Percentiles rank a stretch among this genome's conserved stretches.
Evolutionary conservation across 2,329 filamentous ascomycete genomes (phyloP).

Genomic region (Bipolaris victoriae): DNA sequence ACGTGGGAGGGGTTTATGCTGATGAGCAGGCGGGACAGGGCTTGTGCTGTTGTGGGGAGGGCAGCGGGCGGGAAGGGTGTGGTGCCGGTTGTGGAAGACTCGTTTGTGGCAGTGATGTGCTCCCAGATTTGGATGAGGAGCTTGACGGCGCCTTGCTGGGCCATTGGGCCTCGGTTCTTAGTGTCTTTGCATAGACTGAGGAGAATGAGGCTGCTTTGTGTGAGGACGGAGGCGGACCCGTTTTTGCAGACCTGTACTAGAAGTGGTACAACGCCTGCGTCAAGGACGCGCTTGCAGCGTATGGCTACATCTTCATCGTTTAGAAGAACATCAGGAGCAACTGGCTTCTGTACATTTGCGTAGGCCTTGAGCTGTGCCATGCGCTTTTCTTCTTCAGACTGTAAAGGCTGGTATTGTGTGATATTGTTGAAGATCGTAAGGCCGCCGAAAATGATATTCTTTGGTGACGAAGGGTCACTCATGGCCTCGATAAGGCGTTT

Average conservation of each 20-base stretch:
- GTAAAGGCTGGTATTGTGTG: constrained; percentile 75
- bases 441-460: constrained; percentile 78
- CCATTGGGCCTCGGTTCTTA: constrained; percentile 76
- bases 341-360: constrained; percentile 76
- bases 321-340: constrained; percentile 70
- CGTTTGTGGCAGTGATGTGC: constrained; percentile 56
- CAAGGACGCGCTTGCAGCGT: constrained; percentile 79
- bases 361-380: constrained; percentile 93
- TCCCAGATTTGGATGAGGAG: constrained; percentile 76
- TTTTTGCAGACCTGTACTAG: constrained; percentile 78
- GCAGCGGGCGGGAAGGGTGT: constrained; percentile 34
- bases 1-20: constrained; percentile 83
- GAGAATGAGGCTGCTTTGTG: constrained; percentile 77
- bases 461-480: constrained; percentile 43
- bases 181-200: constrained; percentile 77
- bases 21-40: constrained; percentile 83
- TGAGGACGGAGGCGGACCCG: constrained; percentile 71
- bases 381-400: constrained; percentile 90
- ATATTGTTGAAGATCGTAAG: constrained; percentile 87
- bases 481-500: constrained; percentile 71
- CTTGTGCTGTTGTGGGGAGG: constrained; percentile 71
- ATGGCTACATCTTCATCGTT: constrained; percentile 75
- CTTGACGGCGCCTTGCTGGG: constrained; percentile 92
- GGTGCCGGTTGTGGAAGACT: constrained; percentile 50
- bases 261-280: constrained; percentile 76